Conservation (phyloP, 805 yeast genomes). For the Candida railenensis region DNA sequence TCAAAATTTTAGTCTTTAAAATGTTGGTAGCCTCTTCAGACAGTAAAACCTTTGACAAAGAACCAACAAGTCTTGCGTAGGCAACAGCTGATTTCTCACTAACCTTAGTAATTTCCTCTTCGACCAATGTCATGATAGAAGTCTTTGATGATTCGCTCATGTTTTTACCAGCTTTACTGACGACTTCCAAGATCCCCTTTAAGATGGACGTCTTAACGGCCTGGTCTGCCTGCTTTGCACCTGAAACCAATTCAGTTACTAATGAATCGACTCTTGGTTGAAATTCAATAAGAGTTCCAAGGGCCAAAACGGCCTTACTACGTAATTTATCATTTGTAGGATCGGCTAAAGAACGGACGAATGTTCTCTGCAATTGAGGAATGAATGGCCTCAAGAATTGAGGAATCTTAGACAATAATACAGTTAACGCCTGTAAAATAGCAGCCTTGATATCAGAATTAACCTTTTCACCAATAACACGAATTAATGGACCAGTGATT, state of each 20-base stretch:
- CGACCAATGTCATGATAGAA: constrained; percentile 69
- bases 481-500: constrained; percentile 95
- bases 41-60: constrained; percentile 66
- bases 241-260: constrained; percentile 76
- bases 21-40: constrained; percentile 62
- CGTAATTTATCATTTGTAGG: constrained; percentile 69
- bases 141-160: constrained; percentile 72
- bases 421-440: constrained; percentile 81
- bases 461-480: constrained; percentile 96
- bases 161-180: constrained; percentile 72
- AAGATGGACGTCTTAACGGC: constrained; percentile 86
- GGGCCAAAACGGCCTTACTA: constrained; percentile 81
- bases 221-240: constrained; percentile 62
- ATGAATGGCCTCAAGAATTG: constrained; percentile 90
- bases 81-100: constrained; percentile 68
- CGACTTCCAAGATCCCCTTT: constrained; percentile 80
- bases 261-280: constrained; percentile 95
- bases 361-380: constrained; percentile 96
- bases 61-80: constrained; percentile 76
- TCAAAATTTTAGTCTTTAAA: constrained; percentile 57
- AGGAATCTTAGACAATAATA: constrained; percentile 78
- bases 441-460: constrained; percentile 90
- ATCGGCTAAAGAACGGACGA: constrained; percentile 88
- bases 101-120: constrained; percentile 55
- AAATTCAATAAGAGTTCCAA: constrained; percentile 82